Conservation (phyloP, 192 early-diverging fungal genomes). For the Dissophora ornata region DNA sequence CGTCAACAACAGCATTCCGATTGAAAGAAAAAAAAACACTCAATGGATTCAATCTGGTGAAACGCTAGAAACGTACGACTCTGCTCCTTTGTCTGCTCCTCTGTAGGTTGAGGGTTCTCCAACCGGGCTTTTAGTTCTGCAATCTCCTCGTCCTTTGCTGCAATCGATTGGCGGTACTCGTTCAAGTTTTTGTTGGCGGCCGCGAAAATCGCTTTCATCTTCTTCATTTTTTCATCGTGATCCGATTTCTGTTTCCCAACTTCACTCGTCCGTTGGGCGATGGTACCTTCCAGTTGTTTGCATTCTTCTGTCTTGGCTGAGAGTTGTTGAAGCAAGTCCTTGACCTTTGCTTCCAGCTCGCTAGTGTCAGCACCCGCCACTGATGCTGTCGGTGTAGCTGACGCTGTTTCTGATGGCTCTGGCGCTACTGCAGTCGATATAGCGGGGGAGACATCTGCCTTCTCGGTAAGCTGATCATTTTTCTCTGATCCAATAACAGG, state of each 20-base stretch:
- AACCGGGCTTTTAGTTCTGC: constrained; percentile 43
- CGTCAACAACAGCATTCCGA: too few relatives aligned
- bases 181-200: constrained; percentile 67
- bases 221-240: constrained; percentile 69
- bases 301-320: constrained; percentile 8
- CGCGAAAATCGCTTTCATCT: constrained; percentile 70
- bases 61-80: constrained; percentile 32
- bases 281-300: constrained; percentile 12
- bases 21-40: too few relatives aligned
- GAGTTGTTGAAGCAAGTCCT: constrained; percentile 11
- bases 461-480: background rate
- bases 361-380: background rate
- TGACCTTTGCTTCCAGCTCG: constrained; percentile 7
- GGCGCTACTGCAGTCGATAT: background rate
- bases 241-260: constrained; percentile 55
- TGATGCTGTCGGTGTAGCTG: background rate
- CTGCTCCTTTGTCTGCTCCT: constrained; percentile 24
- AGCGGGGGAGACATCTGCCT: background rate
- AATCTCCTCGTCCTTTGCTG: constrained; percentile 59
- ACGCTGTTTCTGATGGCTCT: background rate
- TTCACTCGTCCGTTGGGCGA: constrained; percentile 32
- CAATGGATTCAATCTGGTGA: too few relatives aligned
- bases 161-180: constrained; percentile 61
- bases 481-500: background rate
- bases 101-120: constrained; percentile 40